Percentiles rank a stretch among this genome's conserved stretches.
Evolutionary conservation across 2,329 filamentous ascomycete genomes (phyloP).

Genomic region (Trichoderma semiorbis): DNA sequence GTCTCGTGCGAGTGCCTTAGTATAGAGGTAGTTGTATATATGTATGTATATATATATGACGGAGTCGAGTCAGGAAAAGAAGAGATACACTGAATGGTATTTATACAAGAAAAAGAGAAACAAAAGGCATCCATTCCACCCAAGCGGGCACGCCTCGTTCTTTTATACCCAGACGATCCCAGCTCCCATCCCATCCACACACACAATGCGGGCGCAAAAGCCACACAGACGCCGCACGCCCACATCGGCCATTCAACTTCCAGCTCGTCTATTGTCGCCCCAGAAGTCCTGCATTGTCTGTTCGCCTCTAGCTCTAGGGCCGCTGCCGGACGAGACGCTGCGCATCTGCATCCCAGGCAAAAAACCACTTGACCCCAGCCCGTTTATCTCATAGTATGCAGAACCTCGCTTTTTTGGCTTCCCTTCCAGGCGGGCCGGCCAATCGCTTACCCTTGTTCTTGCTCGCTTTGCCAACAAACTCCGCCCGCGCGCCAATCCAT

Average conservation of each 20-base stretch:
- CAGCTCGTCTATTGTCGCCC: not conserved
- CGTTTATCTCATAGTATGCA: not conserved
- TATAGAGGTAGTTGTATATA: no score
- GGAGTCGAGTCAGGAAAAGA: not conserved
- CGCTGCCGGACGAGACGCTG: not conserved
- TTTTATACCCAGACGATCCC: not conserved
- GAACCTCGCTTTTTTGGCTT: not conserved
- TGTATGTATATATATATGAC: not conserved
- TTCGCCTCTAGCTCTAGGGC: not conserved
- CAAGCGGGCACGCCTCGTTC: not conserved
- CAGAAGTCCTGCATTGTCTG: not conserved
- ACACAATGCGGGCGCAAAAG: not conserved
- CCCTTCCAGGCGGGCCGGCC: no score
- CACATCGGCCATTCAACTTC: not conserved
- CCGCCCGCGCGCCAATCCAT: not conserved
- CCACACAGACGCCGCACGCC: not conserved
- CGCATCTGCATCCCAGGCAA: not conserved
- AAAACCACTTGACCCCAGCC: not conserved
- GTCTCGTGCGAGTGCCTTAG: not conserved
- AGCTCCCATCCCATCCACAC: not conserved
- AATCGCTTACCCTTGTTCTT: not conserved
- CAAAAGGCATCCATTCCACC: not conserved
- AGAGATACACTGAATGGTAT: not conserved
- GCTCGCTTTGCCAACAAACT: not conserved
- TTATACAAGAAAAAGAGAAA: not conserved